Conservation (phyloP, 805 yeast species). For the Yarrowia keelungensis region DNA sequence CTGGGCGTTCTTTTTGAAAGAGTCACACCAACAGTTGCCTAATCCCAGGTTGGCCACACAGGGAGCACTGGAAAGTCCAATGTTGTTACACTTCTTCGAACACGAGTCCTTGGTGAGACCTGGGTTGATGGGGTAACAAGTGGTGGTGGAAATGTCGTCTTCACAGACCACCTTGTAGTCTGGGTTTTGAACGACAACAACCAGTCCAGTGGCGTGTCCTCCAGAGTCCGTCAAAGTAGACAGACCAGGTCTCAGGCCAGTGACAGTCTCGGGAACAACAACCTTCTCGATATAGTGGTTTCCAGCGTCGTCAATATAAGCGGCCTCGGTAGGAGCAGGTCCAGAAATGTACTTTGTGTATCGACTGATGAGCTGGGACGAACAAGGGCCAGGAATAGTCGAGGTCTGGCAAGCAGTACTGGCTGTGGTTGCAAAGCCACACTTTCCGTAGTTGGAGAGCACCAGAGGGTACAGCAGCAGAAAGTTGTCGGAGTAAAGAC, state of each 20-base stretch:
- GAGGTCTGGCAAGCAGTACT: not conserved
- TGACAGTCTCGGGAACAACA: not conserved
- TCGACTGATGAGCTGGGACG: not conserved
- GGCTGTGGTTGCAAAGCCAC: not conserved
- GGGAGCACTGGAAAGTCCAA: not conserved
- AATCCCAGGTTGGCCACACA: not conserved
- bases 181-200: not conserved
- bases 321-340: not conserved
- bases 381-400: slow-evolving; percentile 1
- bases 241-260: not conserved
- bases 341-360: not conserved
- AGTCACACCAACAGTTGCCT: slow-evolving; percentile 3
- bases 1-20: not conserved
- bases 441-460: not conserved
- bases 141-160: not conserved
- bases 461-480: not conserved
- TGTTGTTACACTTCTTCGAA: not conserved
- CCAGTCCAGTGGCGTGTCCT: slow-evolving; percentile 11
- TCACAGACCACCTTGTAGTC: not conserved
- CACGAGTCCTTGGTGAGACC: not conserved
- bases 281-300: not conserved
- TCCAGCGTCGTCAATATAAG: not conserved
- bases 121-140: not conserved
- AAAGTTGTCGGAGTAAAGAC: slow-evolving; percentile 4
- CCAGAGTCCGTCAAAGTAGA: not conserved